Evolutionary conservation across 139 green algal genomes (phyloP).

Genomic region (Nannochloris sp.): DNA sequence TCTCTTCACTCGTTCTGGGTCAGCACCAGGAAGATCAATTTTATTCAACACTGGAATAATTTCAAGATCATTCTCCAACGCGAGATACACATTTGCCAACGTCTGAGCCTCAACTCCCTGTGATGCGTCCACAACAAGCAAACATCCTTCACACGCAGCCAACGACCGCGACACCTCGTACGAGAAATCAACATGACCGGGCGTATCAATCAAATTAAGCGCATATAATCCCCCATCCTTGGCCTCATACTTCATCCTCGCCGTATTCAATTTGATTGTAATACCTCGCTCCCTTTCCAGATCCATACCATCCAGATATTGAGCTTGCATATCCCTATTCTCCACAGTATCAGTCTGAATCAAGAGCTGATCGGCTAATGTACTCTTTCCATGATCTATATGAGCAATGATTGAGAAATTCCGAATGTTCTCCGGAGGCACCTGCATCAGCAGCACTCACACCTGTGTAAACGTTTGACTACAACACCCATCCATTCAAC

Average conservation of each 20-base stretch:
- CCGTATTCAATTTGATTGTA: conserved; percentile 93
- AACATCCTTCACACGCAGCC: conserved; percentile 89
- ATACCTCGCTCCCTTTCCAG: conserved; percentile 75
- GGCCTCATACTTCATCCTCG: conserved; percentile 82
- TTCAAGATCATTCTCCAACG: conserved; percentile 93
- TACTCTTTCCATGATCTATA: conserved; percentile 84
- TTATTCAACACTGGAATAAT: conserved; percentile 96
- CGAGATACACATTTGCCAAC: conserved; percentile 96
- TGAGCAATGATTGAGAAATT: conserved; percentile 85
- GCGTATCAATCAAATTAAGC: conserved; percentile 88
- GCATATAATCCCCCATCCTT: conserved; percentile 50
- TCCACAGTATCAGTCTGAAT: conserved; percentile 75
- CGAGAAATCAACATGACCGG: conserved; percentile 82
- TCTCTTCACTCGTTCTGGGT: conserved; percentile 75
- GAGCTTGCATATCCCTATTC: conserved; percentile 71
- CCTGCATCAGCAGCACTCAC: neutral
- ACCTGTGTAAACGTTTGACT: too few species aligned
- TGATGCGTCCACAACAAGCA: conserved; percentile 93
- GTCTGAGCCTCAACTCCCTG: conserved; percentile 98
- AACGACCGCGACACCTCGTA: conserved; percentile 87
- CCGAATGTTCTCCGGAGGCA: conserved; percentile 41
- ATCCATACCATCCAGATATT: conserved; percentile 89
- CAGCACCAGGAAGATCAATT: conserved; percentile 92
- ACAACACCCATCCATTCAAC: too few species aligned
- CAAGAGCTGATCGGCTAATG: conserved; percentile 67